phyloP scores from a whole-genome alignment of 2,329 filamentous ascomycete genomes.

The Ascochyta viciae-villosae region DNA sequence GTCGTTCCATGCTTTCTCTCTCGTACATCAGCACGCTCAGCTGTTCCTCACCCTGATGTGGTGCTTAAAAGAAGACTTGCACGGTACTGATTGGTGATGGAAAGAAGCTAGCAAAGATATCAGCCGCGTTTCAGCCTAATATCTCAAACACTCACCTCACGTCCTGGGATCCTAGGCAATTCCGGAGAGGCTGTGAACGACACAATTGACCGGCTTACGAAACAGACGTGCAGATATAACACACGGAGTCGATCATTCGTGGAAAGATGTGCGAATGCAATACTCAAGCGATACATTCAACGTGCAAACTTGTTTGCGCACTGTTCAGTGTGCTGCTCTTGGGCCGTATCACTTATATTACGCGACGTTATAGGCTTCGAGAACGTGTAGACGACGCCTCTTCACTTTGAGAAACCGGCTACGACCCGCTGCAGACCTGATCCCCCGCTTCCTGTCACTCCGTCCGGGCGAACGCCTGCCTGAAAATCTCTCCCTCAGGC shows the following conservation, averaged over 20 bases:
- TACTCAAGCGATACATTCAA: neutral
- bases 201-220: conserved; percentile 1
- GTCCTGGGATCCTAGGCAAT: conserved; percentile 21
- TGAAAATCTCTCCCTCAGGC: conserved; percentile 9
- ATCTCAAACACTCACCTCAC: conserved; percentile 30
- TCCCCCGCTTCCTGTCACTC: neutral
- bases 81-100: neutral
- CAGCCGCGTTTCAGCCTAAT: conserved; percentile 33
- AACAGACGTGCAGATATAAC: conserved; percentile 3
- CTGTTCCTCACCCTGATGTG: neutral
- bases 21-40: neutral
- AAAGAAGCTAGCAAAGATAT: neutral
- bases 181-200: conserved; percentile 1
- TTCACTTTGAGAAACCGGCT: neutral
- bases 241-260: conserved; percentile 1
- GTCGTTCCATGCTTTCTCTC: neutral
- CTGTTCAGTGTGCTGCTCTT: conserved; percentile 4
- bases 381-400: neutral
- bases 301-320: neutral
- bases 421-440: neutral
- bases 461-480: neutral
- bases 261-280: conserved; percentile 4
- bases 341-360: conserved; percentile 8
- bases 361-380: conserved; percentile 1
- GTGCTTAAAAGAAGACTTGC: neutral